Conservation (phyloP, 2,329 filamentous ascomycete species). For the Cladosporium sp. region DNA sequence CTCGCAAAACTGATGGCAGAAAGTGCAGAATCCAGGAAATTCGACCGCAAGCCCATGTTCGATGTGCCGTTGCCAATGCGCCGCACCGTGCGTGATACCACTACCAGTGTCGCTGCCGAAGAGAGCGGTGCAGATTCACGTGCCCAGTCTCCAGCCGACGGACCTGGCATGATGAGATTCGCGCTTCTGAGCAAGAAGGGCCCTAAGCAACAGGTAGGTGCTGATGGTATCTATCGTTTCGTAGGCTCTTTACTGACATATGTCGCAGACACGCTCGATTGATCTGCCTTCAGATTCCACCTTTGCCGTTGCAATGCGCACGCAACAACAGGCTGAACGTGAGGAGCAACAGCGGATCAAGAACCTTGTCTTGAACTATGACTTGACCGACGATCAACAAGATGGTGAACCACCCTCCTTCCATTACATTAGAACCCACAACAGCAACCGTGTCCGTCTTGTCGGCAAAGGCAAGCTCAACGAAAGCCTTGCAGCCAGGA, state of each 20-base stretch:
- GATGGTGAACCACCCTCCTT: conserved; percentile 60
- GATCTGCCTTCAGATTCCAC: conserved; percentile 86
- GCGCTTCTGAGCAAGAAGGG: conserved; percentile 92
- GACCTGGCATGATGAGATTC: conserved; percentile 80
- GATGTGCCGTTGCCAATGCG: conserved; percentile 97
- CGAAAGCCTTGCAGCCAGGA: conserved; percentile 33
- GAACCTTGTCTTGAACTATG: conserved; percentile 92
- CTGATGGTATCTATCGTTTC: conserved; percentile 1
- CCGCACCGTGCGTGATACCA: conserved; percentile 55
- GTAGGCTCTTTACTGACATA: conserved; percentile 12
- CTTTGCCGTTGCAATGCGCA: conserved; percentile 94
- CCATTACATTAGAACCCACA: conserved; percentile 39
- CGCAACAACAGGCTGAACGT: conserved; percentile 87
- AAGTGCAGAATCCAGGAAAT: conserved; percentile 90
- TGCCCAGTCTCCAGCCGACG: conserved; percentile 30
- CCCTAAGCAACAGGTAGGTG: conserved; percentile 80
- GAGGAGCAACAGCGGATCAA: conserved; percentile 99
- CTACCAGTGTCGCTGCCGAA: conserved; percentile 34
- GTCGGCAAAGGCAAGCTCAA: conserved; percentile 33
- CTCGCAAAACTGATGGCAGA: conserved; percentile 98
- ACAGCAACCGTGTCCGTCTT: conserved; percentile 47
- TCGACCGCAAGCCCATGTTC: conserved; percentile 89
- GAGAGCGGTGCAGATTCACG: conserved; percentile 40
- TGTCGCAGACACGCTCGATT: conserved; percentile 74
- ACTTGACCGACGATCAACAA: conserved; percentile 73